These are phyloP conservation scores for Paradendryphiella salina DNA, from an alignment of 2,329 filamentous ascomycete species.

Conservation along the genomic window DNA sequence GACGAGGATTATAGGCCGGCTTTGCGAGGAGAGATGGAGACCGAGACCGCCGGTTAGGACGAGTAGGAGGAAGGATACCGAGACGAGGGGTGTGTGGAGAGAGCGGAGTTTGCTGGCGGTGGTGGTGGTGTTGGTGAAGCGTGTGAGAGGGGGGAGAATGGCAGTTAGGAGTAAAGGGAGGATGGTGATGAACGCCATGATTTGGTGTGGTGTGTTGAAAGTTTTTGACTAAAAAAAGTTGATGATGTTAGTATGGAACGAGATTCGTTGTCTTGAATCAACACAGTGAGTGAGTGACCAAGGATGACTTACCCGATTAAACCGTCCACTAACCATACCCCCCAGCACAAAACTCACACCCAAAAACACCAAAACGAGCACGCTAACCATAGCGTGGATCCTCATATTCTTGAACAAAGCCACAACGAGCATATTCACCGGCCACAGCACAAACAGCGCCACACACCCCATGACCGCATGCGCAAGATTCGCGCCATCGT, in stretches of 20 bases:
- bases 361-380: constrained; percentile 45
- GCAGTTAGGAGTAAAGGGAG: constrained; percentile 33
- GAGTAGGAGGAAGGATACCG: constrained; percentile 31
- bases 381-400: constrained; percentile 49
- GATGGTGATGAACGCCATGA: constrained; percentile 56
- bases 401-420: constrained; percentile 47
- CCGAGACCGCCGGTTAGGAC: constrained; percentile 42
- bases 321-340: constrained; percentile 47
- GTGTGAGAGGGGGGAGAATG: constrained; percentile 31
- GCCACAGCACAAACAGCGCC: constrained; percentile 40
- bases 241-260: background rate
- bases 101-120: constrained; percentile 47
- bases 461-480: constrained; percentile 41
- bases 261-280: background rate
- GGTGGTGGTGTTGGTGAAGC: constrained; percentile 45
- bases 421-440: constrained; percentile 42
- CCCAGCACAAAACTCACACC: constrained; percentile 48
- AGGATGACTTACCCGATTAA: constrained; percentile 44
- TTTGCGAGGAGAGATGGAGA: constrained; percentile 32
- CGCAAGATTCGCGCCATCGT: constrained; percentile 34
- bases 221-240: constrained; percentile 41
- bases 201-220: constrained; percentile 53
- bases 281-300: background rate
- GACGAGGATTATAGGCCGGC: constrained; percentile 29
- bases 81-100: constrained; percentile 51